Base-by-base conservation (phyloP, 1,284 basidiomycete genomes). In the Malassezia pachydermatis region DNA sequence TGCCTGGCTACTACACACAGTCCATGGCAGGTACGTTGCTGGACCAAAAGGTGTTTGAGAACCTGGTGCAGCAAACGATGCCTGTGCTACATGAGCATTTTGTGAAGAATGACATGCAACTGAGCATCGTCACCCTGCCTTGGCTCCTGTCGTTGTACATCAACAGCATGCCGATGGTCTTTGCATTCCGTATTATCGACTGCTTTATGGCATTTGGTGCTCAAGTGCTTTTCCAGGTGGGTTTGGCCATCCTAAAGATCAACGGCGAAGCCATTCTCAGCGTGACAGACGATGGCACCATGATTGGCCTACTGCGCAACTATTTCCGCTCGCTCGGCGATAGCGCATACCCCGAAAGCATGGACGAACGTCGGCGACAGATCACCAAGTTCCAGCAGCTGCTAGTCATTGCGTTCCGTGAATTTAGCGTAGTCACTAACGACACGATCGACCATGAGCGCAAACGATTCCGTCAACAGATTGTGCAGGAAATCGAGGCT, bases 171-270 rank as follows among this genome's bases (percentile, higher is more conserved):
- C 94, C 94, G 0, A 86, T 98, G 81, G 84, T 98, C 39, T 98
- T 98, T 68, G 92, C 94, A 0, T 98, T 96, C 78, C 81, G 94
- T 38, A 89, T 99, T 67, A 88, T 95, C 2, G 94, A 99, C 72
- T 99, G 94, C 73, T 94, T 99, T 74, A 86, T 98, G 76, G 90
- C 90, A 57, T 96, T 95, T 88, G 94, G 94, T 0, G 88, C 92
- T 2, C 96, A 90, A 66, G 94, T 98, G 11, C 76, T 98, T 37
- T 98, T 98, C 77, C 92, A 98, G 79, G 84, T 92, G 48, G 88
- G 86, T 4, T 57, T 74, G 83, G 94, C 94, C 13, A 94, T 98
- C 42, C 79, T 99, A 48, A 98, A 98, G 75, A 94, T 98, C 73
- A 99, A 99, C 60, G 90, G 90, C 2, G 88, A 94, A 59, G 83